Evolutionary conservation across 441 rosid genomes (phyloP).

Genomic region (Erodium texanum): DNA sequence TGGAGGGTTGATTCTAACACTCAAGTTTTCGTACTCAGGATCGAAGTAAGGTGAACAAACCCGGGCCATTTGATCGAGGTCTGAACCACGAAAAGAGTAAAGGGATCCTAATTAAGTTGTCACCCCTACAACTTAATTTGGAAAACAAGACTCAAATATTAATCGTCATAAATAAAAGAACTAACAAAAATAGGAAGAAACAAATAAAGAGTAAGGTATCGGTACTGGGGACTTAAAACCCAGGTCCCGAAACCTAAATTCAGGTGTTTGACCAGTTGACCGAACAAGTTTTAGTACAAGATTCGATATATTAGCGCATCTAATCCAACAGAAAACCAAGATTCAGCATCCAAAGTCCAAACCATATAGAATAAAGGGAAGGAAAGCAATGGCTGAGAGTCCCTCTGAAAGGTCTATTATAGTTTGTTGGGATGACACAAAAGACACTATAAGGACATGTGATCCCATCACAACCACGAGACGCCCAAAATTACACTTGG

Average conservation of each 20-base stretch:
- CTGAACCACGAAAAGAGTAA: too few species aligned
- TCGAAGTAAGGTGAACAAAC: slow-evolving; percentile 89
- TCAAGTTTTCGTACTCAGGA: slow-evolving; percentile 86
- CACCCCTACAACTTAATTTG: too few species aligned
- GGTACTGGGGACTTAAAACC: too few species aligned
- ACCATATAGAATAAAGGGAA: not conserved
- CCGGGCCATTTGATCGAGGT: slow-evolving; percentile 54
- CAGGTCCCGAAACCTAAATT: too few species aligned
- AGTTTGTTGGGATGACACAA: too few species aligned
- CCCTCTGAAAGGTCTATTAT: too few species aligned
- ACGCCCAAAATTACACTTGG: not conserved
- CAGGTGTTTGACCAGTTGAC: too few species aligned
- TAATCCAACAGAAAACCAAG: not conserved
- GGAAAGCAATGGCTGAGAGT: not conserved
- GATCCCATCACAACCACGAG: not conserved
- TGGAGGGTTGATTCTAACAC: slow-evolving; percentile 75
- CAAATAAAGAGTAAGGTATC: too few species aligned
- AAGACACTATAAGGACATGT: not conserved
- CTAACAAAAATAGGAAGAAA: too few species aligned
- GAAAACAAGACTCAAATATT: too few species aligned
- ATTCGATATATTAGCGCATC: not conserved
- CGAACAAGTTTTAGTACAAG: not conserved
- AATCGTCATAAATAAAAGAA: too few species aligned
- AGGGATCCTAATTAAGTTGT: too few species aligned
- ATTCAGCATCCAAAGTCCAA: not conserved